Conservation (phyloP, 2,329 filamentous ascomycete genomes). For the Lachnellula willkommii region DNA sequence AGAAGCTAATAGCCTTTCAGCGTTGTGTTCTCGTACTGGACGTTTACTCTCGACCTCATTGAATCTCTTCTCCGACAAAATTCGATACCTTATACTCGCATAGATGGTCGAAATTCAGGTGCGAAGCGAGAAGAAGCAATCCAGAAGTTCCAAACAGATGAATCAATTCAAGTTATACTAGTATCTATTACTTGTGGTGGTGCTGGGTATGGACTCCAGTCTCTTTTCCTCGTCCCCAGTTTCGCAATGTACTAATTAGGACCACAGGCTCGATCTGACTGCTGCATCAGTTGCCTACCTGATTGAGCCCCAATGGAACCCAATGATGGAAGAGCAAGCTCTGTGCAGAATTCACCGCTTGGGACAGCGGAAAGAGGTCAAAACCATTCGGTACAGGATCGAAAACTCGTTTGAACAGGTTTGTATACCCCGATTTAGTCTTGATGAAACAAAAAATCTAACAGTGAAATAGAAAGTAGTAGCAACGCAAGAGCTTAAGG, state of each 20-base stretch:
- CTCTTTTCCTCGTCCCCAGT: background rate
- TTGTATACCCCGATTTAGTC: background rate
- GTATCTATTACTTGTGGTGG: slow-evolving; percentile 48
- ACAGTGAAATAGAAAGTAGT: slow-evolving; percentile 14
- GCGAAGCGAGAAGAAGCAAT: slow-evolving; percentile 39
- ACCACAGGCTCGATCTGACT: slow-evolving; percentile 16
- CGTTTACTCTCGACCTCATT: slow-evolving; percentile 43
- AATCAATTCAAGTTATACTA: slow-evolving; percentile 38
- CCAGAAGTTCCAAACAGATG: slow-evolving; percentile 36
- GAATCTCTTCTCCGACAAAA: slow-evolving; percentile 35
- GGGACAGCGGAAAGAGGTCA: slow-evolving; percentile 23
- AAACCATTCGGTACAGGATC: slow-evolving; percentile 26
- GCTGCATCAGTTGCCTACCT: slow-evolving; percentile 27
- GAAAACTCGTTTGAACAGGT: slow-evolving; percentile 25
- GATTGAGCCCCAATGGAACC: slow-evolving; percentile 33
- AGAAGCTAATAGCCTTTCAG: slow-evolving; percentile 28
- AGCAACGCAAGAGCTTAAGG: slow-evolving; percentile 20
- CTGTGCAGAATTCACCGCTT: slow-evolving; percentile 25
- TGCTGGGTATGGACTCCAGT: slow-evolving; percentile 38
- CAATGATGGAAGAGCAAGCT: slow-evolving; percentile 29
- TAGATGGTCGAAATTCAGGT: slow-evolving; percentile 43
- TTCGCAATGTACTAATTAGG: background rate
- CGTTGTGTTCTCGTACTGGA: slow-evolving; percentile 49
- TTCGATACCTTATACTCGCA: slow-evolving; percentile 35
- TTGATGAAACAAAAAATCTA: too few species aligned